Evolutionary conservation across 306 rosid species (phyloP), one percentile per base, ranked within the genome.

Genomic region (Citrullus colocynthis): DNA sequence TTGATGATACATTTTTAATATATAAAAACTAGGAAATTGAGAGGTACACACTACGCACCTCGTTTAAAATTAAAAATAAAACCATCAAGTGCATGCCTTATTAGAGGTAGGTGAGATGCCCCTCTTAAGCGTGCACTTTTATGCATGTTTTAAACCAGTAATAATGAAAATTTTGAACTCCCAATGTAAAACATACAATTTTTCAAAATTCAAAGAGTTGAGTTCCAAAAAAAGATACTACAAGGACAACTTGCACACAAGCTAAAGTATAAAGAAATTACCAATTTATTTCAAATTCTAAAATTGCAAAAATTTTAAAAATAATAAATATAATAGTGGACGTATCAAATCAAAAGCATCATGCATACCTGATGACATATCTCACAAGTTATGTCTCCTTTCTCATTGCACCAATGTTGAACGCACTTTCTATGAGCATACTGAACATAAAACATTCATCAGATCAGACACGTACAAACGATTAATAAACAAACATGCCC

Each of bases 331-430:
- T 9, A 34, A 17, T 18, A 56, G 57, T 52, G 4, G 18, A 28
- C 41, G 9, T 59, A 59, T 57, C 5, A 76, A 34, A 36, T 57
- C 24, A 57, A 77, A 75, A 60, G 24, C 70, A 42, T 20, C 51
- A 44, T 8, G 39, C 77, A 52, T 84, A 88, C 93, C 89, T 87
- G 85, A 84, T 77, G 86, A 78, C 96, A 90, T 30, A 90, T 88
- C 85, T 90, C 93, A 83, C 90, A 90, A 54, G 76, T 87, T 32
- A 82, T 83, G 75, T 88, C 90, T 59, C 91, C 88, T 80, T 90
- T 88, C 88, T 90, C 93, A 75, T 85, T 84, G 86, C 93, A 87
- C 93, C 93, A 90, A 63, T 80, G 86, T 64, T 90, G 93, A 71
- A 90, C 88, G 72, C 93, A 88, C 78, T 77, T 83, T 78, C 86